Conservation (phyloP, 139 green algal species). For the Tetradesmus lagerheimii region DNA sequence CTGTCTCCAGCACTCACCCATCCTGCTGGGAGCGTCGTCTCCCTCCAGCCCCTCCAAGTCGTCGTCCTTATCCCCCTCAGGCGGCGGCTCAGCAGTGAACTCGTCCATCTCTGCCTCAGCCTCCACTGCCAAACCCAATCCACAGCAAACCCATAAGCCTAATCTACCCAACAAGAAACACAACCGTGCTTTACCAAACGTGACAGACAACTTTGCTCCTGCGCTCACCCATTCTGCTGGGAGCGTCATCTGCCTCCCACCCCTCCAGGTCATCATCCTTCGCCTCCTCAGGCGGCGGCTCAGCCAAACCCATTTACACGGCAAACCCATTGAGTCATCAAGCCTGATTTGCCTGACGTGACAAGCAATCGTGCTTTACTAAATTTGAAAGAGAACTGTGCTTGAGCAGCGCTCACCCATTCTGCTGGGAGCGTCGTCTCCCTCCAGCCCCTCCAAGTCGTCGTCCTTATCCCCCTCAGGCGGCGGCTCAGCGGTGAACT, state of each 20-base stretch:
- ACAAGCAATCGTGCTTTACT: too few species aligned
- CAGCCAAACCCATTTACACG: too few species aligned
- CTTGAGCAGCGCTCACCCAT: conserved; percentile 15
- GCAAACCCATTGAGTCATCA: too few species aligned
- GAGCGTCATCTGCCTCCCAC: neutral
- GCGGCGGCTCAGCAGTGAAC: conserved; percentile 62
- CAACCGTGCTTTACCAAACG: too few species aligned
- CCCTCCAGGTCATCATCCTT: conserved; percentile 5
- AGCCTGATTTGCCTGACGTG: too few species aligned
- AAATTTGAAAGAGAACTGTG: too few species aligned
- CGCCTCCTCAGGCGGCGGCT: conserved; percentile 28
- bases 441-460: conserved; percentile 44
- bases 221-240: neutral
- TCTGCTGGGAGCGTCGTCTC: neutral
- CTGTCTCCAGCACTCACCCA: conserved; percentile 21
- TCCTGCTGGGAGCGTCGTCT: neutral
- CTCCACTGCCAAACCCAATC: too few species aligned
- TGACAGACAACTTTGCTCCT: too few species aligned
- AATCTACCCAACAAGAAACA: too few species aligned
- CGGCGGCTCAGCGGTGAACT: conserved; percentile 65
- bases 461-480: conserved; percentile 42
- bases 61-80: conserved; percentile 35
- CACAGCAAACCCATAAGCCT: too few species aligned
- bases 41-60: conserved; percentile 46
- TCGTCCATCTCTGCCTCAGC: conserved; percentile 73